Evolutionary conservation across 257 asterid genomes (phyloP), one percentile per base, ranked within the genome.

Genomic region (Fraxinus anomala): DNA sequence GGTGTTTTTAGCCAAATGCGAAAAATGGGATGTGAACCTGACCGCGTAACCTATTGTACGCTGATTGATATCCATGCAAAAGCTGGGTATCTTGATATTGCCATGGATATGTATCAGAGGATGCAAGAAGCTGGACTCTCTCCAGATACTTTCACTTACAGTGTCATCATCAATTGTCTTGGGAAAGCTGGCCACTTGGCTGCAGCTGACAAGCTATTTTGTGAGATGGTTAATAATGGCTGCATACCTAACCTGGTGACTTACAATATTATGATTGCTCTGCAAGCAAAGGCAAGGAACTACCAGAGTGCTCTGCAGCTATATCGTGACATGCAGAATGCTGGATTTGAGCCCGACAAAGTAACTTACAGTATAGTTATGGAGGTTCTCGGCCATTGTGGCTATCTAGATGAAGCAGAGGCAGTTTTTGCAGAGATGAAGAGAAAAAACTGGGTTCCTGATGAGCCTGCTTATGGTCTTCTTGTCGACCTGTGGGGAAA

Each of bases 371-470:
- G 96, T 85, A 93, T 93, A 65, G 91, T 95, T 19, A 95, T 95
- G 99, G 99, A 95, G 85, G 99, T 91, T 78, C 94, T 95, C 69
- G 99, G 99, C 68, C 98, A 95, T 70, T 93, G 94, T 81, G 99
- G 99, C 68, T 89, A 86, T 82, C 86, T 93, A 42, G 98, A 93
- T 17, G 99, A 95, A 87, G 96, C 96, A 0, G 99, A 95, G 91
- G 96, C 91, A 4, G 86, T 95, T 74, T 95, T 95, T 77, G 76
- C 80, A 0, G 98, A 95, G 87, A 91, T 95, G 99, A 91, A 87
- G 80, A 81, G 92, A 36, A 95, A 89, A 84, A 91, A 93, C 44
- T 95, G 98, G 98, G 85, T 95, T n/a, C 99, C 99, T 0, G 99
- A 95, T 42, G 99, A 95, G 85, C 98, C 98, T 1, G 97, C 89